Percentiles rank a stretch among this genome's conserved stretches.
Evolutionary conservation across 495 filamentous ascomycete species (phyloP).

Genomic region (Pyrenopolyporus hunteri): DNA sequence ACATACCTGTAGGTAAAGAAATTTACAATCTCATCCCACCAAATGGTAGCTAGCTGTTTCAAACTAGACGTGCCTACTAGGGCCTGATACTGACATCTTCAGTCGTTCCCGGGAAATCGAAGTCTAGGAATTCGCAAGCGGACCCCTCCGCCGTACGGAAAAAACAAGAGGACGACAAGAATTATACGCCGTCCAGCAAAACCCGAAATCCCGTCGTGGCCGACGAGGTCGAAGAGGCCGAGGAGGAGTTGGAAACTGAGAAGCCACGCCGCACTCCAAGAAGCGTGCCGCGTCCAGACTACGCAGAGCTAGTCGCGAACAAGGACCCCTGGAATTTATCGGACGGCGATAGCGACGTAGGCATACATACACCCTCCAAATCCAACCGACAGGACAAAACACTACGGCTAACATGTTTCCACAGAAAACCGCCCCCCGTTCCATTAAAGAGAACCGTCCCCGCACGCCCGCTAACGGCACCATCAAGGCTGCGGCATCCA

Average conservation of each 20-base stretch:
- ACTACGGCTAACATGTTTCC: not conserved
- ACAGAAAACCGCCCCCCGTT: slow-evolving; percentile 22
- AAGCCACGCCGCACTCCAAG: slow-evolving; percentile 37
- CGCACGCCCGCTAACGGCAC: not conserved
- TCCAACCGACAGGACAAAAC: not conserved
- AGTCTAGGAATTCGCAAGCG: slow-evolving; percentile 14
- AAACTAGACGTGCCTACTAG: not conserved
- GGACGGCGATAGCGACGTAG: slow-evolving; percentile 35
- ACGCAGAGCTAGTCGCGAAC: slow-evolving; percentile 40
- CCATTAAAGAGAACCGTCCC: slow-evolving; percentile 17
- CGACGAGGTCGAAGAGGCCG: slow-evolving; percentile 12
- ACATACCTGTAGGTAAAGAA: slow-evolving; percentile 37
- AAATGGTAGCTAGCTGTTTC: not conserved
- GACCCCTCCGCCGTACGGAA: slow-evolving; percentile 7
- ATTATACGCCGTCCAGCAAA: slow-evolving; percentile 24
- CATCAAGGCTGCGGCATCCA: slow-evolving; percentile 12
- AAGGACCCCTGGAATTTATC: slow-evolving; percentile 39
- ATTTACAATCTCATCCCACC: not conserved
- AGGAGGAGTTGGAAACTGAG: slow-evolving; percentile 16
- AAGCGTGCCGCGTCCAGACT: slow-evolving; percentile 38
- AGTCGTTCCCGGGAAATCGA: slow-evolving; percentile 33
- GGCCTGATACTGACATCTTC: not conserved
- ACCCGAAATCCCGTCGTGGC: not conserved
- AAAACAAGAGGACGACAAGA: slow-evolving; percentile 26
- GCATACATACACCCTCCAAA: not conserved